Evolutionary conservation across 176 grass and related monocot species (phyloP).

Genomic region (Oryza longistaminata): DNA sequence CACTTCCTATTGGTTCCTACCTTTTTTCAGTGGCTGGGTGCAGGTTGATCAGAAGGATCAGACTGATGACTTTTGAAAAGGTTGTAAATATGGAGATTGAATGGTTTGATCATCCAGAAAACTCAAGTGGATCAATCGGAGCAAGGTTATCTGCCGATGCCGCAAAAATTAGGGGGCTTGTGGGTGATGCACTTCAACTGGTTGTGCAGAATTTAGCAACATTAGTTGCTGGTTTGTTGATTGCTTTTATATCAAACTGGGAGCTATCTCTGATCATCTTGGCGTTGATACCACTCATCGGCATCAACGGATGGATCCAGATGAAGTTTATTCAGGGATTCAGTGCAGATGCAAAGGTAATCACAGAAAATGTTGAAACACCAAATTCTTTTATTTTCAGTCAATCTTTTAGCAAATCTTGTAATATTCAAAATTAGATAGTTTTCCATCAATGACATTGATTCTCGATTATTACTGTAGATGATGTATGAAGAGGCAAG

Average conservation of each 20-base stretch:
- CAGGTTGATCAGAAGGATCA: conserved; percentile 73
- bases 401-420: neutral
- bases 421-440: too few relatives aligned
- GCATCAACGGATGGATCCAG: conserved; percentile 71
- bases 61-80: conserved; percentile 71
- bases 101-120: conserved; percentile 74
- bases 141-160: conserved; percentile 74
- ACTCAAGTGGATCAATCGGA: conserved; percentile 76
- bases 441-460: neutral
- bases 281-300: conserved; percentile 71
- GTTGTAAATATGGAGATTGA: conserved; percentile 74
- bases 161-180: conserved; percentile 66
- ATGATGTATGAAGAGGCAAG: conserved; percentile 91
- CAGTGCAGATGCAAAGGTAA: conserved; percentile 82
- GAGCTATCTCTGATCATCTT: conserved; percentile 71
- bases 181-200: conserved; percentile 67
- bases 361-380: neutral
- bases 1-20: conserved; percentile 59
- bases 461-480: conserved; percentile 39
- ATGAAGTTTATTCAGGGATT: conserved; percentile 82
- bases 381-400: neutral
- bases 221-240: conserved; percentile 65
- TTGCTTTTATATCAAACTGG: conserved; percentile 76
- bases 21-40: conserved; percentile 74
- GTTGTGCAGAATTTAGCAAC: conserved; percentile 70